phyloP scores from a whole-genome alignment of 805 yeast species.

The Saccharomycopsis sp. region DNA sequence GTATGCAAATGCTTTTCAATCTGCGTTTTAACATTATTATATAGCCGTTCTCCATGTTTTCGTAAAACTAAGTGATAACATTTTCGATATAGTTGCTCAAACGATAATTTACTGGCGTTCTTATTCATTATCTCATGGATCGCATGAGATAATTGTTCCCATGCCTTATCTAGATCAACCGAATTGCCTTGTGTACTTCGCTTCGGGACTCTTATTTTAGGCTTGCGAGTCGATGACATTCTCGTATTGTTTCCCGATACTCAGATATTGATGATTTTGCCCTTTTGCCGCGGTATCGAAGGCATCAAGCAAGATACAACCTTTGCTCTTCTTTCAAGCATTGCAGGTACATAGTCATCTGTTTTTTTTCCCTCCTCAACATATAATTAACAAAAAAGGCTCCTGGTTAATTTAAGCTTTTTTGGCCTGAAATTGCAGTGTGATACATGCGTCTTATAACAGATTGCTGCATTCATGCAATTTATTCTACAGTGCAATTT shows the following conservation, averaged over 20 bases:
- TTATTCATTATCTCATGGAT: slow-evolving; percentile 64
- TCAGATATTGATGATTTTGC: too few species aligned
- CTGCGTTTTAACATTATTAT: slow-evolving; percentile 48
- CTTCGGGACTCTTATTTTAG: slow-evolving; percentile 63
- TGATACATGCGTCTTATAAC: too few species aligned
- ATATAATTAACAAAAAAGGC: too few species aligned
- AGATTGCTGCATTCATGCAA: too few species aligned
- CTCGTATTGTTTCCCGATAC: not conserved
- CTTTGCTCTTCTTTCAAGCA: too few species aligned
- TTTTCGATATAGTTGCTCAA: slow-evolving; percentile 74
- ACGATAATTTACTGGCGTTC: slow-evolving; percentile 67
- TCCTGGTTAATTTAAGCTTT: too few species aligned
- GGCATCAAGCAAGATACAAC: too few species aligned
- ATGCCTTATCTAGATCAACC: slow-evolving; percentile 56
- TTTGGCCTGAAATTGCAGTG: too few species aligned
- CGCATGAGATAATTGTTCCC: slow-evolving; percentile 62
- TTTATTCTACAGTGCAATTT: too few species aligned
- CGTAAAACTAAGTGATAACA: slow-evolving; percentile 71
- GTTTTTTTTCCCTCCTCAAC: too few species aligned
- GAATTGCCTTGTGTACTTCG: slow-evolving; percentile 28
- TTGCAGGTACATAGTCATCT: too few species aligned
- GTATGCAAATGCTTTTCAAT: slow-evolving; percentile 41
- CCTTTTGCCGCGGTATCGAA: too few species aligned
- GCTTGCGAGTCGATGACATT: slow-evolving; percentile 29
- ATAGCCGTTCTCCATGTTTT: slow-evolving; percentile 59